Evolutionary conservation across 805 yeast species (phyloP), one percentile per base, ranked within the genome.

Genomic region (Teunomyces panamensis): DNA sequence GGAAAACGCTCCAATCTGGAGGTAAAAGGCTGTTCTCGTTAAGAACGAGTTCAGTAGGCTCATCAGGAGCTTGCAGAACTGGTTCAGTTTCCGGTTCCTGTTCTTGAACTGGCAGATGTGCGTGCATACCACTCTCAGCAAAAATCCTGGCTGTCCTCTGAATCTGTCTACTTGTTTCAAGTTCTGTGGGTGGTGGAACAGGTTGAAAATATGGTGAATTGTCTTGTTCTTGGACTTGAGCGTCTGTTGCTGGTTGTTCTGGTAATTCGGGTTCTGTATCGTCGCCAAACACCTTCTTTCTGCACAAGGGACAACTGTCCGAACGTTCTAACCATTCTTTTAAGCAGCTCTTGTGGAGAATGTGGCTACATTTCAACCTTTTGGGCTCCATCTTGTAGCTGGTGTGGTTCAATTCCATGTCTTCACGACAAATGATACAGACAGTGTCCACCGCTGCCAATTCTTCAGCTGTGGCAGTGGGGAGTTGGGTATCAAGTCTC

Each of bases 261-360:
- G 20, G 14, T 16, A 35, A 4, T 16, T 33, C 24, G 4, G 30
- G 30, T 26, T 20, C 33, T 5, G 42, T 17, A 7, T 30, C 35
- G 2, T 44, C 17, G 20, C 49, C 57, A 50, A 73, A 72, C 5
- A 89, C 95, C 9, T 82, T 79, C 28, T 84, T 74, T 51, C 96
- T 75, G 64, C 99, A 94, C 46, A 91, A 81, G 1, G 99, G 99
- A 69, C 99, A 94, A n/a, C 81, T 80, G 56, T 85, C 92, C 0
- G 96, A 89, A 54, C 96, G 78, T 60, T 88, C 95, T 56, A 94
- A 74, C 99, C 99, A 94, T 55, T 87, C 85, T 59, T 89, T 87
- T 52, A 94, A 75, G 64, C 99, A 94, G 4, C 94, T 91, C 67
- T 86, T 70, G 63, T 94, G 99, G 48, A 92, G 74, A 42, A 89